Evolutionary conservation across 768 basidiomycete species (phyloP), one percentile per base, ranked within the genome.

Genomic region (Rhizopogon vulgaris): DNA sequence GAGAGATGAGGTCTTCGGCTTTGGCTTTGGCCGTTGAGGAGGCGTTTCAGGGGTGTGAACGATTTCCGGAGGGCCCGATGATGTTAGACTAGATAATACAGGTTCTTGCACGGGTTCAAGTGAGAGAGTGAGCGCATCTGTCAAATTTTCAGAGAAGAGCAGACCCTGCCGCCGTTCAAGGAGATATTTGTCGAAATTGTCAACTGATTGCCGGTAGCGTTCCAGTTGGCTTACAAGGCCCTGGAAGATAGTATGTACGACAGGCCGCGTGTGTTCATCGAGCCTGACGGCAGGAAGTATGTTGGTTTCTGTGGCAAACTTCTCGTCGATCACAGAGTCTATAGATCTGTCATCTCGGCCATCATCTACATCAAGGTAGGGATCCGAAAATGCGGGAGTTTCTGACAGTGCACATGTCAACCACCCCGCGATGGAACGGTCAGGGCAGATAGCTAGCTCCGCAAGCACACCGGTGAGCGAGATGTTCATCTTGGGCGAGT

Each of bases 401-500:
- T 85, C 79, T 48, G 68, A 74, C 4, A 71, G 55, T 11, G 75
- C 76, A 62, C 89, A 90, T 1, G 90, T 85, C 41, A 96, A 64
- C 94, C 94, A 98, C 1, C 94, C 93, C 0, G 85, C 82, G 24
- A 96, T 73, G 2, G 89, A 90, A 6, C 94, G 80, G 63, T 90
- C 77, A 3, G 94, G 90, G 62, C 92, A 90, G n/a, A 84, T 71
- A 0, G 91, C 90, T 15, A 98, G 71, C 10, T 83, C 80, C 3
- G 90, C 83, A 32, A 96, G 70, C 4, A 85, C 80, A 18, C 90
- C 90, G 3, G 91, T 96, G 56, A 98, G 68, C 0, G 87, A 87
- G 49, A 98, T 81, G 64, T 98, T 98, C 66, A 79, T 82, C 57
- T 94, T 88, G 11, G 94, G 84, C 0, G 86, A 76, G 57, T 95